These are phyloP conservation scores for Dendrobium huoshanense DNA, from an alignment of 106 monocot species.

Conservation along the genomic window DNA sequence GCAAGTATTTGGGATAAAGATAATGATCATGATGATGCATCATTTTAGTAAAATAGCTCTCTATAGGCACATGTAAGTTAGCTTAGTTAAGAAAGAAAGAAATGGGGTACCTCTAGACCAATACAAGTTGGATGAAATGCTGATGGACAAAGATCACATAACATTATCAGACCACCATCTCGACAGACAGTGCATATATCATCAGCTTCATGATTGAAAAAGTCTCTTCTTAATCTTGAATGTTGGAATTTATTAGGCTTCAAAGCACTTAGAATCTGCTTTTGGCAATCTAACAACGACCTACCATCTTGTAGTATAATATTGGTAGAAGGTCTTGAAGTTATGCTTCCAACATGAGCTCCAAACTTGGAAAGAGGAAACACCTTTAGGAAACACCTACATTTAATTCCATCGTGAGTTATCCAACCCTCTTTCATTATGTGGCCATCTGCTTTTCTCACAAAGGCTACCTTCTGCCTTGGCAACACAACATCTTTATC, in stretches of 20 bases:
- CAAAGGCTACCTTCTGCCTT: slow-evolving; percentile 32
- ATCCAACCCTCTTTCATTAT: slow-evolving; percentile 31
- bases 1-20: too few relatives aligned
- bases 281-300: slow-evolving; percentile 23
- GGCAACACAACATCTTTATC: slow-evolving; percentile 35
- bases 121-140: slow-evolving; percentile 53
- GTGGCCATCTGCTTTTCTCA: slow-evolving; percentile 20
- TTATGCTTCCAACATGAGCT: slow-evolving; percentile 34
- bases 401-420: slow-evolving; percentile 39
- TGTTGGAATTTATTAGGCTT: slow-evolving; percentile 15
- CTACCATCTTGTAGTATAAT: slow-evolving; percentile 40
- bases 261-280: slow-evolving; percentile 7
- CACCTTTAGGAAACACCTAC: slow-evolving; percentile 35
- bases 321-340: slow-evolving; percentile 22
- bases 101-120: slow-evolving; percentile 40
- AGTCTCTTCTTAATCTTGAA: slow-evolving; percentile 14
- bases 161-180: slow-evolving; percentile 50
- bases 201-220: slow-evolving; percentile 23
- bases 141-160: slow-evolving; percentile 73
- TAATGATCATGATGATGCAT: not conserved
- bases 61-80: not conserved
- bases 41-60: not conserved
- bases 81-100: not conserved
- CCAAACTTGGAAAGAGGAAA: slow-evolving; percentile 30
- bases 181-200: slow-evolving; percentile 46